Conservation (phyloP, 768 basidiomycete genomes). For the Boletus insuetus region DNA sequence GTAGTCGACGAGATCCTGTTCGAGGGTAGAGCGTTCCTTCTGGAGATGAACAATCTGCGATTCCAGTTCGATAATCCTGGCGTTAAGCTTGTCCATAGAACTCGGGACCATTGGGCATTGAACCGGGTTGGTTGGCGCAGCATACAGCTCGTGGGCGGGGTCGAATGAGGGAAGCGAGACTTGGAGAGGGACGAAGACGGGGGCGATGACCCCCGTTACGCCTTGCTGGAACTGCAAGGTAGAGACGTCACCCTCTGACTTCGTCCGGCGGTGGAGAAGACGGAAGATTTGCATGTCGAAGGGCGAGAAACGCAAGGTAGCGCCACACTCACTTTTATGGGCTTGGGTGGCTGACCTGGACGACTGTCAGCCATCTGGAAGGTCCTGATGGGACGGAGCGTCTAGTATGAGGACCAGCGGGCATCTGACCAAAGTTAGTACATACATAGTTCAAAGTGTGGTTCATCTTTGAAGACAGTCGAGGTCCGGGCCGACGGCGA, state of each 20-base stretch:
- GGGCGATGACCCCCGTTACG: conserved; percentile 3
- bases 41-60: conserved; percentile 10
- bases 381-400: neutral
- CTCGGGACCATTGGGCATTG: neutral
- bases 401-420: neutral
- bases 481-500: neutral
- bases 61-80: conserved; percentile 13
- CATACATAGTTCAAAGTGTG: neutral
- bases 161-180: conserved; percentile 25
- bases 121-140: neutral
- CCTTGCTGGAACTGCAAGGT: conserved; percentile 10
- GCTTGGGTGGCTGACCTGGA: conserved; percentile 17
- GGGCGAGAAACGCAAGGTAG: neutral
- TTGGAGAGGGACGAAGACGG: conserved; percentile 25
- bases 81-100: neutral
- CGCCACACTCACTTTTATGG: conserved; percentile 13
- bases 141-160: conserved; percentile 22
- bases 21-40: conserved; percentile 17
- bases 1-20: conserved; percentile 29
- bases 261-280: conserved; percentile 46
- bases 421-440: neutral
- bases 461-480: too few species aligned
- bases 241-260: conserved; percentile 42
- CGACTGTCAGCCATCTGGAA: conserved; percentile 11
- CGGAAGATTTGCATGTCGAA: conserved; percentile 45